Percentiles rank a stretch among this genome's conserved stretches.
Evolutionary conservation across 2,329 filamentous ascomycete genomes (phyloP).

Genomic region (Colletotrichum zoysiae): DNA sequence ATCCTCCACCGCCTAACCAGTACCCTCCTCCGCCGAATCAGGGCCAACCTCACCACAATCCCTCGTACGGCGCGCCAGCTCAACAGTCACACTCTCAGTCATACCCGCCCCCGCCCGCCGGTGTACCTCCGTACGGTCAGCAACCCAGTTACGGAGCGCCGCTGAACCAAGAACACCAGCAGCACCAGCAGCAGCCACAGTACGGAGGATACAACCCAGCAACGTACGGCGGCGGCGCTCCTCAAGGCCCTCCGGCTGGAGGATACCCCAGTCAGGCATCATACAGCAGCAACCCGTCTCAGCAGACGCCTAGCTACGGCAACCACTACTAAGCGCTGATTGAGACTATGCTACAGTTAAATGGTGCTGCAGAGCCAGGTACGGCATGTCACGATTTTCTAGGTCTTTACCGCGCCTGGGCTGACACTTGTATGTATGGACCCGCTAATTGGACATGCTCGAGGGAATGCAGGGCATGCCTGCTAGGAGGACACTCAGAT

Average conservation of each 20-base stretch:
- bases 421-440: not conserved
- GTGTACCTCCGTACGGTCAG: slow-evolving; percentile 39
- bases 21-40: slow-evolving; percentile 39
- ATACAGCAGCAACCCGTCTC: slow-evolving; percentile 40
- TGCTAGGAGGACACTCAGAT: slow-evolving; percentile 2
- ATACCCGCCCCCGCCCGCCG: slow-evolving; percentile 43
- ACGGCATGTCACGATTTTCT: not conserved
- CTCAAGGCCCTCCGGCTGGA: slow-evolving; percentile 48
- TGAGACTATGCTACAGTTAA: not conserved
- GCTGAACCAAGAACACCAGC: slow-evolving; percentile 42
- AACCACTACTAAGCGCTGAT: slow-evolving; percentile 37
- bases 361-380: not conserved
- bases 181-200: slow-evolving; percentile 30
- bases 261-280: slow-evolving; percentile 50
- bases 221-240: slow-evolving; percentile 47
- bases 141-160: slow-evolving; percentile 39
- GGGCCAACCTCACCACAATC: slow-evolving; percentile 42
- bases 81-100: slow-evolving; percentile 43
- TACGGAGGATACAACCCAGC: slow-evolving; percentile 48
- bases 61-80: slow-evolving; percentile 32
- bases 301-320: slow-evolving; percentile 42
- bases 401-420: not conserved
- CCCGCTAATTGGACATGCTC: not conserved
- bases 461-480: slow-evolving; percentile 2
- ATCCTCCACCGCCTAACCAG: slow-evolving; percentile 42